Conservation (phyloP, 352 stramenopile species). For the Phytopythium helicoides region DNA sequence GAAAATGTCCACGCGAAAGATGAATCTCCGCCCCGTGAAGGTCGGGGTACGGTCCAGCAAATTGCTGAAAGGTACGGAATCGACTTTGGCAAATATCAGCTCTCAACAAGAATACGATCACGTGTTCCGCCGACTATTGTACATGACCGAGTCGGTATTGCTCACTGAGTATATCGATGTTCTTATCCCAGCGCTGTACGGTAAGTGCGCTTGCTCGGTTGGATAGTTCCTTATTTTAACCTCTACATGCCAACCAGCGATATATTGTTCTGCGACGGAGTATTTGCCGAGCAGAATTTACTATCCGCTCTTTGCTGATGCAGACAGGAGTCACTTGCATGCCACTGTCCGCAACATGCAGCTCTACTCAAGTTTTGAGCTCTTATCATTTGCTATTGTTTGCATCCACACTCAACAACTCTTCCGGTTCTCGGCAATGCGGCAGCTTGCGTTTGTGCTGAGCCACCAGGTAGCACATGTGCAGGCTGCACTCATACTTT, state of each 20-base stretch:
- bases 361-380: conserved; percentile 16
- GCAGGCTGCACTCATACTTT: conserved; percentile 24
- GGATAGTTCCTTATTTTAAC: too few species aligned
- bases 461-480: conserved; percentile 18
- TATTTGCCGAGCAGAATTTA: conserved; percentile 5
- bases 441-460: conserved; percentile 27
- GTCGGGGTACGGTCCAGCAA: too few species aligned
- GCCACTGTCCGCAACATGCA: conserved; percentile 14
- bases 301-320: conserved; percentile 9
- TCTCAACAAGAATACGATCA: too few species aligned
- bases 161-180: conserved; percentile 2
- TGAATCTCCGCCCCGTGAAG: too few species aligned
- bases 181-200: neutral
- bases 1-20: too few species aligned
- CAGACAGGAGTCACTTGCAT: conserved; percentile 1
- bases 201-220: neutral
- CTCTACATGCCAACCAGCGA: too few species aligned
- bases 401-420: conserved; percentile 5
- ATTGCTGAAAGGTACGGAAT: neutral
- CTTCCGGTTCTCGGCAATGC: conserved; percentile 17
- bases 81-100: neutral
- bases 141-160: conserved; percentile 2
- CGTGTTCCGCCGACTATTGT: neutral
- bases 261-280: neutral
- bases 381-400: conserved; percentile 14